Base-by-base conservation (phyloP, 1,284 basidiomycete genomes). In the Puccinia coronata region DNA sequence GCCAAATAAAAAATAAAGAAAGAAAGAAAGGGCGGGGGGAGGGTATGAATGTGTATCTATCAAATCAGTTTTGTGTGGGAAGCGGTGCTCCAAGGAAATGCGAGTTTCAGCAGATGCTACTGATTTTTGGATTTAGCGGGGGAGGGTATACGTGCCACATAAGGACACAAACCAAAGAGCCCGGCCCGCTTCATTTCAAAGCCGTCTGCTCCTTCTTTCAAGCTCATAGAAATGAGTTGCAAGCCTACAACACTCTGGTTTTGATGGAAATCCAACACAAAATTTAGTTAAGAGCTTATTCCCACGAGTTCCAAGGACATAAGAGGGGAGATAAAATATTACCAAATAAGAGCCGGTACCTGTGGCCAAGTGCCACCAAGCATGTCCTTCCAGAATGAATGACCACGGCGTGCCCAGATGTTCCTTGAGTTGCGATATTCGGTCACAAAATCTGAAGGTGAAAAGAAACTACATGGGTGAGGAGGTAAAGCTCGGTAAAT, bases 341-440 rank as follows among this genome's bases (percentile, higher is more conserved):
- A 73, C 79, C 18, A 81, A 28, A 25, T 87, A 88, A 0, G 87
- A 84, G 4, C 89, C 88, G 59, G 86, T 87, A 3, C 88, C 87
- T 0, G 88, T 89, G 82, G 88, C 83, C 25, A 89, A 83, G 83
- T 89, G 89, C 89, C 89, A 89, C 86, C 87, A 88, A 1, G 85
- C 87, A 82, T 88, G 87, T 12, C 87, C 86, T 86, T 69, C 47
- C 53, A 65, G 39, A 18, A 82, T 16, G 39, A 55, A 80, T 74
- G 55, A 80, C 43, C 20, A 77, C 0, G 85, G 85, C 20, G 83
- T 84, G 0, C 85, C 85, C 31, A 86, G 23, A 4, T 41, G 55
- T 1, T 82, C 51, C 28, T 85, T 82, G 5, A 70, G 12, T 1
- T 47, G 49, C 25, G 57, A 83, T 39, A 82, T 81, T 83, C 80